Evolutionary conservation across 129 eudicot genomes (phyloP), one percentile per base, ranked within the genome.

Genomic region (Escallonia rubra): DNA sequence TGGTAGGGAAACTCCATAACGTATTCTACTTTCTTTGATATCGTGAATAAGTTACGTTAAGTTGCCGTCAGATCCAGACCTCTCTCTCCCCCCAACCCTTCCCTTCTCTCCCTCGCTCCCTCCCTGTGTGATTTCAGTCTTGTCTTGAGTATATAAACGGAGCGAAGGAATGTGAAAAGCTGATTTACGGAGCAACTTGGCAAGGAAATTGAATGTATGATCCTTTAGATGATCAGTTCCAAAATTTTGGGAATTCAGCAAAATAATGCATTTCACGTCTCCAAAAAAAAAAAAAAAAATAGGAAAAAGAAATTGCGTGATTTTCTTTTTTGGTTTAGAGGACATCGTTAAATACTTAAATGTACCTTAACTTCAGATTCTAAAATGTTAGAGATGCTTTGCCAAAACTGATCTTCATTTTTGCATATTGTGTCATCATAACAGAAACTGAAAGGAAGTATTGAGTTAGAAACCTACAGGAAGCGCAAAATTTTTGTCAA

Each of bases 401-500:
- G 46, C 57, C 40, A 23, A 45, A n/a, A n/a, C n/a, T n/a, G 44
- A 71, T 52, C 41, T 45, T 67, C 52, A 11, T 44, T 78, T n/a
- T n/a, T n/a, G n/a, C n/a, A n/a, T n/a, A n/a, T n/a, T 72, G 11
- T 57, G 53, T 44, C 76, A 88, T 96, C 98, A 70, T 73, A 88
- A 78, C 96, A 74, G 78, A 88, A 86, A 80, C 71, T 91, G 77
- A 85, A 85, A 82, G 89, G 81, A 84, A 83, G 64, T 7, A 80
- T 87, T 70, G 88, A 82, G 80, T 68, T 74, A 56, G 92, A 87
- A 79, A 69, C 74, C 6, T 54, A 46, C 63, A 82, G 72, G 78
- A 87, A 85, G 70, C 82, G 86, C 72, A 90, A 79, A 67, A 43
- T 65, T 7, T 70, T 66, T 39, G 63, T 65, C n/a, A n/a, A 80